These are phyloP conservation scores for Entamoeba dispar DNA, from an alignment of 208 protist genomes.

Conservation along the genomic window DNA sequence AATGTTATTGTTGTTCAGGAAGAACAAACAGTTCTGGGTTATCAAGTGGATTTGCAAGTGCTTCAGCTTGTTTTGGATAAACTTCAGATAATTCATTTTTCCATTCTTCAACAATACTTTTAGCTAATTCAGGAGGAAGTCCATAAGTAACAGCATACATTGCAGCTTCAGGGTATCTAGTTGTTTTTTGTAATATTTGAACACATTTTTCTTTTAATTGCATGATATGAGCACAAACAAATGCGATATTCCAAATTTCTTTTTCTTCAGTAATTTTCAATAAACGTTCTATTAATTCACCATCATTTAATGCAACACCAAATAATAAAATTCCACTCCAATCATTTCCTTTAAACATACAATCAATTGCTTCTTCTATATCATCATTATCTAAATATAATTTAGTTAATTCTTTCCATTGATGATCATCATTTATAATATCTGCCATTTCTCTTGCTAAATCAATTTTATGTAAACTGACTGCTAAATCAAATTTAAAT, in stretches of 20 bases:
- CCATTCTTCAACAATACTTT: background rate
- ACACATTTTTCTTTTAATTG: background rate
- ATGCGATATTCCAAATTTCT: background rate
- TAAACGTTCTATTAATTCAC: background rate
- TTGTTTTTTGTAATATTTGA: background rate
- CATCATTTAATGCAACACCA: background rate
- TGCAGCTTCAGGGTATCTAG: background rate
- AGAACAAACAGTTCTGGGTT: background rate
- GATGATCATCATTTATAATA: background rate
- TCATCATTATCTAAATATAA: background rate
- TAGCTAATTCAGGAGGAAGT: background rate
- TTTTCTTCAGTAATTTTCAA: background rate
- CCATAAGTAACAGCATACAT: background rate
- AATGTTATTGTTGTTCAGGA: background rate
- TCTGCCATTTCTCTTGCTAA: slow-evolving; percentile 4
- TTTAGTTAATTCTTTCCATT: slow-evolving; percentile 1
- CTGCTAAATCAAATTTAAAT: slow-evolving; percentile 8
- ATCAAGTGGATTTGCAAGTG: background rate
- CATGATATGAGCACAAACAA: background rate
- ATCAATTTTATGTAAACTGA: background rate
- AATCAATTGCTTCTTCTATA: background rate
- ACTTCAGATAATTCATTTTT: background rate
- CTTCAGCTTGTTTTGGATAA: background rate
- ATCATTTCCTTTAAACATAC: slow-evolving; percentile 3
- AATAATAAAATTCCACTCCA: background rate